Conservation (phyloP, 176 grass and related monocot species). For the Chloris gayana region DNA sequence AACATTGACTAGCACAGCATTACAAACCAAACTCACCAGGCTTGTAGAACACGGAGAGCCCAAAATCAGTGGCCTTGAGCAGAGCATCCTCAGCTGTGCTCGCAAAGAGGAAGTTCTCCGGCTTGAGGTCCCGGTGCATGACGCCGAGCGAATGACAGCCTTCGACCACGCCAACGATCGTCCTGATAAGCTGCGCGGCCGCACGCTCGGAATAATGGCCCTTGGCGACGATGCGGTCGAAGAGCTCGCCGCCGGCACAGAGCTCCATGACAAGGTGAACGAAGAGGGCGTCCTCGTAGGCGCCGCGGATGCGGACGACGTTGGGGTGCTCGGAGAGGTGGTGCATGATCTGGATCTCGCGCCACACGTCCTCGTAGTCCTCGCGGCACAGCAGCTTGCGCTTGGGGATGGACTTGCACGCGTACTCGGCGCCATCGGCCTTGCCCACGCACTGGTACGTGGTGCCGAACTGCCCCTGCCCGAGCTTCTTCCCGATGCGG, state of each 20-base stretch:
- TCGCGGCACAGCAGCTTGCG: conserved; percentile 94
- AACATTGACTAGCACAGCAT: conserved; percentile 6
- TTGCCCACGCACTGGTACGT: conserved; percentile 91
- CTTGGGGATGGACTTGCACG: conserved; percentile 98
- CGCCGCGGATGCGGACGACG: conserved; percentile 79
- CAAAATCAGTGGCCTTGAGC: conserved; percentile 97
- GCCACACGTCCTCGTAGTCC: conserved; percentile 94
- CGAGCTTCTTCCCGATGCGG: conserved; percentile 95
- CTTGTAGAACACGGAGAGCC: conserved; percentile 91
- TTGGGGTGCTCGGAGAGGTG: conserved; percentile 95
- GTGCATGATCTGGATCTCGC: conserved; percentile 99
- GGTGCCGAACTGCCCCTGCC: conserved; percentile 96
- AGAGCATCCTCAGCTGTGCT: conserved; percentile 73
- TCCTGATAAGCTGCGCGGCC: conserved; percentile 82
- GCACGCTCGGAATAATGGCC: conserved; percentile 84
- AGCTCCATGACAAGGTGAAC: conserved; percentile 98
- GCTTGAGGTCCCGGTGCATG: conserved; percentile 96
- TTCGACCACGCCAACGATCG: conserved; percentile 86
- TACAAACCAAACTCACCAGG: conserved; percentile 48
- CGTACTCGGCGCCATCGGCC: conserved; percentile 65
- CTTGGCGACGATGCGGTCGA: conserved; percentile 92
- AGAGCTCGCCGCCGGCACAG: conserved; percentile 91
- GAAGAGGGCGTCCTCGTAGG: conserved; percentile 90
- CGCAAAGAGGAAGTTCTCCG: conserved; percentile 95
- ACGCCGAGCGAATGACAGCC: conserved; percentile 93